Base-by-base conservation (phyloP, 495 filamentous ascomycete species). In the Xylaria telfairii region DNA sequence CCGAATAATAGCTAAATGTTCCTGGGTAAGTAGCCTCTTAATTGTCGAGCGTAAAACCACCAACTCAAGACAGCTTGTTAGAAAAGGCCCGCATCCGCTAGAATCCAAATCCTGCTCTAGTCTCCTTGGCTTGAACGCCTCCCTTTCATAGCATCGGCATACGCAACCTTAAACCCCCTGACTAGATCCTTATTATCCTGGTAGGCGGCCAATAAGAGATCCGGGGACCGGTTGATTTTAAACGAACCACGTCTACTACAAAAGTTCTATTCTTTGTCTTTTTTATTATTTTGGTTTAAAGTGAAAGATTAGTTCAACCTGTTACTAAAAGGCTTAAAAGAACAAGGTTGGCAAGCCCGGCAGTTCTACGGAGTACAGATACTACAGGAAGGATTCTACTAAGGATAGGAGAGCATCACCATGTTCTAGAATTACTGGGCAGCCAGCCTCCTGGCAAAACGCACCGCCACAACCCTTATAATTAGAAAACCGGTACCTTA, bases 71-170 rank as follows among this genome's bases (percentile, higher is more conserved):
- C 59, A 1, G 56, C 8, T 32, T 21, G 59, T 2, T n/a, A 42
- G 3, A 1, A n/a, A 62, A n/a, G 57, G 26, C 59, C 59, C 59
- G 59, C 59, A 10, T 62, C 59, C 42, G 21, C 21, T 41, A 24
- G 37, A 47, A 63, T 63, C 30, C 41, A 63, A 63, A 63, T 44
- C 37, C 41, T 28, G 19, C 41, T 46, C 17, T 54, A 54, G 26
- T 17, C 51, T 54, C 13, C 49, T 54, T 28, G 15, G 54, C 54
- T 59, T n/a, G 54, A 37, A 59, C 54, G 54, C 54, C 54, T 59
- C 32, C 54, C 32, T 37, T 21, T 37, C 37, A n/a, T 37, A 17
- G n/a, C 56, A 37, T 59, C 56, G 56, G 56, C 21, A 42, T 42
- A 32, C n/a, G 13, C 12, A 32, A 62, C 37, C 24, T 62, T 19